These are phyloP conservation scores for Parmelia sp. DNA, from an alignment of 495 filamentous ascomycete species.

Conservation along the genomic window DNA sequence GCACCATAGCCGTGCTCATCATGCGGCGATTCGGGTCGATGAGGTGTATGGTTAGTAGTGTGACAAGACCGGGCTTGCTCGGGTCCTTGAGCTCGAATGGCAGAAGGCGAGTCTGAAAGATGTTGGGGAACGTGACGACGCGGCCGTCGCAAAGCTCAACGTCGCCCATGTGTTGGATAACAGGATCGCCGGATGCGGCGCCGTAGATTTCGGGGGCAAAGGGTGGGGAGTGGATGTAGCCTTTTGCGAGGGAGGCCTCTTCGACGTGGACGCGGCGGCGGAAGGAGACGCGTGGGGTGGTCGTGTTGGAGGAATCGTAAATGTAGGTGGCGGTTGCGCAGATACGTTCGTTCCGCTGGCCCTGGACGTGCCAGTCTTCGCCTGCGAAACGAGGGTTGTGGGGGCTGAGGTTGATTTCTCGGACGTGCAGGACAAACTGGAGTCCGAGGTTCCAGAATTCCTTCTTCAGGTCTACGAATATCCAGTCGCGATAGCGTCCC, in stretches of 20 bases:
- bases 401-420: slow-evolving; percentile 34
- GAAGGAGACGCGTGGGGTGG: slow-evolving; percentile 21
- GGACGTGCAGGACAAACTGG: slow-evolving; percentile 37
- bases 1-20: not conserved
- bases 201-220: slow-evolving; percentile 34
- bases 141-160: slow-evolving; percentile 28
- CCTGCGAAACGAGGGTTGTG: slow-evolving; percentile 22
- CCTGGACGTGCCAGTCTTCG: slow-evolving; percentile 38
- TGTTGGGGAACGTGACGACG: slow-evolving; percentile 34
- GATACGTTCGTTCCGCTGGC: slow-evolving; percentile 41
- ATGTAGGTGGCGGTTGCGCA: slow-evolving; percentile 32
- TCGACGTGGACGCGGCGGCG: slow-evolving; percentile 28
- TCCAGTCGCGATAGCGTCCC: slow-evolving; percentile 26
- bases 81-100: slow-evolving; percentile 42
- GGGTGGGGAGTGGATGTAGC: slow-evolving; percentile 29
- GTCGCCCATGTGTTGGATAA: slow-evolving; percentile 32
- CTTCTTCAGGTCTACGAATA: slow-evolving; percentile 30
- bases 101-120: slow-evolving; percentile 43
- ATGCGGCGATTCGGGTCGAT: slow-evolving; percentile 38
- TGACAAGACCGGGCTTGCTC: slow-evolving; percentile 42
- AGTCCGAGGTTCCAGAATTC: slow-evolving; percentile 39
- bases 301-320: not conserved
- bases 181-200: slow-evolving; percentile 28
- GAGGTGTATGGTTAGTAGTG: slow-evolving; percentile 47
- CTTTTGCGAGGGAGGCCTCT: slow-evolving; percentile 26